These are phyloP conservation scores for Ceratobasidium sp. DNA, from an alignment of 1,284 basidiomycete genomes.

Conservation along the genomic window DNA sequence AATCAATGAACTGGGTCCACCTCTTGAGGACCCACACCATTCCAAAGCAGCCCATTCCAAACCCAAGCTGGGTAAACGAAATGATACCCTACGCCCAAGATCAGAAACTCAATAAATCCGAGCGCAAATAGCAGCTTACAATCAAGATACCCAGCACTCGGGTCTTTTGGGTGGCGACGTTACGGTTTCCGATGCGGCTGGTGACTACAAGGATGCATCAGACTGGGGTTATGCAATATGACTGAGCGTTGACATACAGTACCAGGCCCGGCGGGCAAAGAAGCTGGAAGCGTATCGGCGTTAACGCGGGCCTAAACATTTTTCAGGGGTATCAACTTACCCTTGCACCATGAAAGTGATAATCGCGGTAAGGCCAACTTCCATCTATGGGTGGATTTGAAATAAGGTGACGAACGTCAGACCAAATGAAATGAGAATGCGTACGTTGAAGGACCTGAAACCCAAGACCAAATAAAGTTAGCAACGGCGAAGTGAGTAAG, in stretches of 20 bases:
- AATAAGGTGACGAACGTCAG: not conserved
- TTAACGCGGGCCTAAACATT: conserved; percentile 22
- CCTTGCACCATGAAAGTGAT: conserved; percentile 48
- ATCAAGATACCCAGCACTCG: conserved; percentile 47
- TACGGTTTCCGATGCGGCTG: conserved; percentile 1
- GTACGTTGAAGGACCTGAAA: conserved; percentile 48
- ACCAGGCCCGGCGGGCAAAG: conserved; percentile 50
- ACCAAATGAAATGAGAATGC: conserved; percentile 26
- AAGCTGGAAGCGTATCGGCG: conserved; percentile 43
- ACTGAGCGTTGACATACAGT: conserved; percentile 43
- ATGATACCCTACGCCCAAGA: conserved; percentile 3
- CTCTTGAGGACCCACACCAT: conserved; percentile 42
- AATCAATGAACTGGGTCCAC: conserved; percentile 41
- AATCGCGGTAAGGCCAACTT: conserved; percentile 40
- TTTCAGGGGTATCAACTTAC: conserved; percentile 39
- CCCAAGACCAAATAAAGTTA: conserved; percentile 44
- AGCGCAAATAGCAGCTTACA: conserved; percentile 41
- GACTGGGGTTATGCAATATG: not conserved
- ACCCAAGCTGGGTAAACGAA: conserved; percentile 20
- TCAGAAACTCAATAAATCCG: not conserved
- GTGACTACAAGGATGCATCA: not conserved
- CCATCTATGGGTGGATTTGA: conserved; percentile 16
- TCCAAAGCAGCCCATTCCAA: conserved; percentile 10
- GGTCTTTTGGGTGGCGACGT: conserved; percentile 46
- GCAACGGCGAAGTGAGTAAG: not conserved